A percentile compares a stretch with the other conserved stretches of the same genome.
Conservation (phyloP, 2,329 filamentous ascomycete genomes). For the Neofusicoccum sp. region DNA sequence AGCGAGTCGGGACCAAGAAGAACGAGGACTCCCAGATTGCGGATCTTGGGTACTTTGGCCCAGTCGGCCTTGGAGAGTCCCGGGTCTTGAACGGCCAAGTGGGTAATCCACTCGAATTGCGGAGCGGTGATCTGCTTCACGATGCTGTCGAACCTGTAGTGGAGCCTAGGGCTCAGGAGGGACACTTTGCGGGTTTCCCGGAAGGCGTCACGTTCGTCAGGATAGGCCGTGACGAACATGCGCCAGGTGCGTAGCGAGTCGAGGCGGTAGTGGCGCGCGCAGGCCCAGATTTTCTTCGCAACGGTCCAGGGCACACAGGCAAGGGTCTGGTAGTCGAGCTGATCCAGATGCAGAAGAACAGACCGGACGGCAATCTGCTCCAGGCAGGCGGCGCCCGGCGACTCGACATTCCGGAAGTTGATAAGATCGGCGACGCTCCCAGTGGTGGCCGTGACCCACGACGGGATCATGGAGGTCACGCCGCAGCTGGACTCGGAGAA, state of each 20-base stretch:
- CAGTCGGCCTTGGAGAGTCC: not conserved
- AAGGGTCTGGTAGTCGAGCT: not conserved
- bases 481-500: slow-evolving; percentile 7
- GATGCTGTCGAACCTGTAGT: not conserved
- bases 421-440: slow-evolving; percentile 11
- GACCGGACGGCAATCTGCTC: slow-evolving; percentile 14
- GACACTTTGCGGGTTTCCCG: not conserved
- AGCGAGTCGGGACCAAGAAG: not conserved
- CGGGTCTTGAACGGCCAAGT: not conserved
- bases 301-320: slow-evolving; percentile 13
- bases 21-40: slow-evolving; percentile 2
- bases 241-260: slow-evolving; percentile 15
- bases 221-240: slow-evolving; percentile 9
- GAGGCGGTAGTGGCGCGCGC: not conserved
- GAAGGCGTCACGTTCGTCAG: slow-evolving; percentile 8
- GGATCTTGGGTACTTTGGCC: not conserved
- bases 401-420: not conserved
- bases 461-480: slow-evolving; percentile 6
- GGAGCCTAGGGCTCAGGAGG: not conserved
- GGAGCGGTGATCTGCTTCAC: not conserved
- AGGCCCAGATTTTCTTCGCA: not conserved
- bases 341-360: slow-evolving; percentile 11
- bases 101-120: slow-evolving; percentile 12
- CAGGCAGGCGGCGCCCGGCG: not conserved
- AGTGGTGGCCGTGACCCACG: slow-evolving; percentile 9